Conservation (phyloP, 768 basidiomycete genomes). For the Auriscalpium orientale region DNA sequence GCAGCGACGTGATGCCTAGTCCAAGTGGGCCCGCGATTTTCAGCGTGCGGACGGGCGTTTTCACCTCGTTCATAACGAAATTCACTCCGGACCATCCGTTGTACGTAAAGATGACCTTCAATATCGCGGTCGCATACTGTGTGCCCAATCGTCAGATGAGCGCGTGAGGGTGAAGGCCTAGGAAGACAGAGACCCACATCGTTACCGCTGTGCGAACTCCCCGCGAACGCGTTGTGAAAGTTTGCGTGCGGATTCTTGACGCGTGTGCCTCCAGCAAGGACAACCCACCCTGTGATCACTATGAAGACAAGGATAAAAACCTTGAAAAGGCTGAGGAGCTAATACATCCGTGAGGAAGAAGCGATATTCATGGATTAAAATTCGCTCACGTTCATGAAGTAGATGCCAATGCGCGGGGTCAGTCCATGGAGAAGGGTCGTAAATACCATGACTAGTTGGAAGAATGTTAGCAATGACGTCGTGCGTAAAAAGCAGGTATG, state of each 20-base stretch:
- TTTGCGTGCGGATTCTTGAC: conserved; percentile 51
- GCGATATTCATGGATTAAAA: neutral
- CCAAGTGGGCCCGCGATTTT: conserved; percentile 57
- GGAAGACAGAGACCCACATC: conserved; percentile 23
- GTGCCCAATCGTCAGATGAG: neutral
- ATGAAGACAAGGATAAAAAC: conserved; percentile 46
- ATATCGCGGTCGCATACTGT: conserved; percentile 53
- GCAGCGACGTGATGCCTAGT: conserved; percentile 40
- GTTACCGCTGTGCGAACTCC: conserved; percentile 45
- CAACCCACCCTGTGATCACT: conserved; percentile 53
- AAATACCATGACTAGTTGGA: conserved; percentile 39
- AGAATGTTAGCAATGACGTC: neutral
- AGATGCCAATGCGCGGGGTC: conserved; percentile 39
- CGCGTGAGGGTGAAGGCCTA: neutral
- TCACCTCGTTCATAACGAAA: conserved; percentile 54
- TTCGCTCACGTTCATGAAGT: conserved; percentile 41
- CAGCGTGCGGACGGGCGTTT: conserved; percentile 50
- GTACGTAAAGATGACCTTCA: conserved; percentile 46
- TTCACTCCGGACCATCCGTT: conserved; percentile 50
- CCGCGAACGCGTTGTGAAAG: conserved; percentile 50
- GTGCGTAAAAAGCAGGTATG: neutral
- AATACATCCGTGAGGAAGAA: neutral
- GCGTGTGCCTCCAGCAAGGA: conserved; percentile 48
- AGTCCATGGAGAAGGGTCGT: conserved; percentile 45
- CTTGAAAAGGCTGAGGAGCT: conserved; percentile 49